Conservation (phyloP, 2,329 filamentous ascomycete genomes). For the Trichoderma arundinaceum region DNA sequence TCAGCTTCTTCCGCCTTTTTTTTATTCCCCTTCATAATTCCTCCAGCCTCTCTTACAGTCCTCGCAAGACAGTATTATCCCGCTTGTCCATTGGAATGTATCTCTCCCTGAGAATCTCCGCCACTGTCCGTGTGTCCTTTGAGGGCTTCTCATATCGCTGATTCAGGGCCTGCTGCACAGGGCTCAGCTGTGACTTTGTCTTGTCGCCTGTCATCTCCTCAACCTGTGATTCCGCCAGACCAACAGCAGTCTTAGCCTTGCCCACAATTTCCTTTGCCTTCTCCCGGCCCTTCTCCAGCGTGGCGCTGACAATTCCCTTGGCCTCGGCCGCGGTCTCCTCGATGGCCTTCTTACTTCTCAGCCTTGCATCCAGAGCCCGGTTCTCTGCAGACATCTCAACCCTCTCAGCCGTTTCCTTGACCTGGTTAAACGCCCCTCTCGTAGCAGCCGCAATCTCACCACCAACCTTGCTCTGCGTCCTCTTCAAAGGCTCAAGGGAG, state of each 20-base stretch:
- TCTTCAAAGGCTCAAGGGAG: conserved; percentile 43
- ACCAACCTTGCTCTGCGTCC: conserved; percentile 41
- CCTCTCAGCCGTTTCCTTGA: conserved; percentile 40
- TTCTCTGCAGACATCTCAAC: conserved; percentile 40
- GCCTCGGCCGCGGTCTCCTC: conserved; percentile 44
- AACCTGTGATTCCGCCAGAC: conserved; percentile 46
- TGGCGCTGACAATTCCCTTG: conserved; percentile 47
- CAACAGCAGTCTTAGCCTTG: conserved; percentile 46
- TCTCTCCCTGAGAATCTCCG: conserved; percentile 60
- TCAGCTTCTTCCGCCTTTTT: conserved; percentile 14
- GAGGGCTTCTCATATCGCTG: conserved; percentile 57
- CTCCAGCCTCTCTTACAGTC: conserved; percentile 40
- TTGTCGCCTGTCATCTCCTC: conserved; percentile 40
- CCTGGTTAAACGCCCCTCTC: conserved; percentile 44
- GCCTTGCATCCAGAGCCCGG: conserved; percentile 40
- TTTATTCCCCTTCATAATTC: background rate
- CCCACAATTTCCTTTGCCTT: conserved; percentile 47
- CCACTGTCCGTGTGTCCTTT: conserved; percentile 54
- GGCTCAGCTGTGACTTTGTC: conserved; percentile 39
- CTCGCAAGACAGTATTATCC: conserved; percentile 53
- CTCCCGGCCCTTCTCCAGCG: conserved; percentile 50
- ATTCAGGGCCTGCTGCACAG: conserved; percentile 57
- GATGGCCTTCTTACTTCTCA: conserved; percentile 37
- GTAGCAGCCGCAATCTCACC: conserved; percentile 44
- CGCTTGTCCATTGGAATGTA: conserved; percentile 57